Conservation (phyloP, 78 protist genomes). For the Isochrysis galbana region DNA sequence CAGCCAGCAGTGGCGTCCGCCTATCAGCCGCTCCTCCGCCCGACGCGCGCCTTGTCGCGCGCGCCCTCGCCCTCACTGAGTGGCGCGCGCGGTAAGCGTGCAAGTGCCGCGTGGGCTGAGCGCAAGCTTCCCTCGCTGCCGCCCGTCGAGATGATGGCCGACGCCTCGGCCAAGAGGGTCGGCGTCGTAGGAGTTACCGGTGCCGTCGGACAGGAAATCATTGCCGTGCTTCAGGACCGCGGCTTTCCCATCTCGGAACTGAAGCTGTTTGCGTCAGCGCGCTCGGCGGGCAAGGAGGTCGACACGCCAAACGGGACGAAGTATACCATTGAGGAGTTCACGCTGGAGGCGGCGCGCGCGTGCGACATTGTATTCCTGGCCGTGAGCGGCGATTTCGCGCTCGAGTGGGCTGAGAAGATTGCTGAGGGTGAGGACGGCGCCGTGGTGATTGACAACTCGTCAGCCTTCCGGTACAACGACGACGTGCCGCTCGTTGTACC, state of each 20-base stretch:
- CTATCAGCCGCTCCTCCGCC: no score
- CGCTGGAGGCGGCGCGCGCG: conserved; percentile 13
- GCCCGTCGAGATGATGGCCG: neutral
- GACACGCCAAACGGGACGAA: neutral
- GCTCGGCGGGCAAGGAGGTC: conserved; percentile 26
- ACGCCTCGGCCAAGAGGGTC: neutral
- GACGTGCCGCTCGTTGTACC: conserved; percentile 30
- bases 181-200: conserved; percentile 48
- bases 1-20: no score
- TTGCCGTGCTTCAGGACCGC: neutral
- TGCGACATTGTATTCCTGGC: conserved; percentile 37
- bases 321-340: conserved; percentile 31
- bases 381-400: conserved; percentile 39
- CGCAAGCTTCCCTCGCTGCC: neutral
- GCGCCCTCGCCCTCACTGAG: no score
- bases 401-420: neutral
- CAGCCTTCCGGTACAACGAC: conserved; percentile 30
- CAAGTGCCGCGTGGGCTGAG: neutral
- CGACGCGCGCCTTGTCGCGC: no score
- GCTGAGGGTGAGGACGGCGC: conserved; percentile 5
- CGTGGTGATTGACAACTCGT: conserved; percentile 50
- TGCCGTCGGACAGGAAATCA: conserved; percentile 42
- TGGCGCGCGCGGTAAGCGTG: neutral
- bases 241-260: conserved; percentile 25
- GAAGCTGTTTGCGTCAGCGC: conserved; percentile 39